Evolutionary conservation across 2,329 filamentous ascomycete species (phyloP).

Genomic region (Hawksworthiomyces lignivorus): DNA sequence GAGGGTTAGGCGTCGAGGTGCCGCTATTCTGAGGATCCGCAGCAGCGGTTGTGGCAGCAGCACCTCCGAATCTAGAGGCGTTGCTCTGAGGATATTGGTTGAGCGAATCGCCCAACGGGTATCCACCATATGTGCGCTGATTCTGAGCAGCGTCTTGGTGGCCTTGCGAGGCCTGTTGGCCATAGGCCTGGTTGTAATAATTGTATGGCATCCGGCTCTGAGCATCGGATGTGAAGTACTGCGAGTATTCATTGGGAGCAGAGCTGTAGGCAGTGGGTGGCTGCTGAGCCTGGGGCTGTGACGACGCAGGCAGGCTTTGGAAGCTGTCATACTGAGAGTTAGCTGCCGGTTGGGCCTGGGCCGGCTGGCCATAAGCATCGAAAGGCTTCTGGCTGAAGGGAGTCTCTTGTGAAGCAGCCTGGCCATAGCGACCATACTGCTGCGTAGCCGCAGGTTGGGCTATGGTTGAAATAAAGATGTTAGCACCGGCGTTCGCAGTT

Average conservation of each 20-base stretch:
- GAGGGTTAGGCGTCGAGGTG: conserved; percentile 82
- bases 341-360: conserved; percentile 43
- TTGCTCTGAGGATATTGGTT: conserved; percentile 70
- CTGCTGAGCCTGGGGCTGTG: conserved; percentile 42
- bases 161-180: conserved; percentile 48
- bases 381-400: conserved; percentile 70
- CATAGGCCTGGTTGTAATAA: conserved; percentile 62
- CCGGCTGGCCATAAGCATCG: conserved; percentile 78
- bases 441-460: conserved; percentile 33
- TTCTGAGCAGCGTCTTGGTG: conserved; percentile 66
- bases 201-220: conserved; percentile 68
- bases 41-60: conserved; percentile 20
- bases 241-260: conserved; percentile 70
- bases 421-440: conserved; percentile 64
- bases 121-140: conserved; percentile 71
- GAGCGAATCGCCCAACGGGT: conserved; percentile 57
- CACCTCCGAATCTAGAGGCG: conserved; percentile 53
- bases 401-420: conserved; percentile 52
- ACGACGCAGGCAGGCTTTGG: conserved; percentile 21
- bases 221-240: conserved; percentile 68
- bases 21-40: conserved; percentile 77
- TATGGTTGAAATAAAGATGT: too few relatives aligned
- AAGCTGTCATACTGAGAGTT: conserved; percentile 55
- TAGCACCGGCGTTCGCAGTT: too few relatives aligned
- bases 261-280: conserved; percentile 63